phyloP scores from a whole-genome alignment of 495 filamentous ascomycete species.

The Aspergillus haitiensis region DNA sequence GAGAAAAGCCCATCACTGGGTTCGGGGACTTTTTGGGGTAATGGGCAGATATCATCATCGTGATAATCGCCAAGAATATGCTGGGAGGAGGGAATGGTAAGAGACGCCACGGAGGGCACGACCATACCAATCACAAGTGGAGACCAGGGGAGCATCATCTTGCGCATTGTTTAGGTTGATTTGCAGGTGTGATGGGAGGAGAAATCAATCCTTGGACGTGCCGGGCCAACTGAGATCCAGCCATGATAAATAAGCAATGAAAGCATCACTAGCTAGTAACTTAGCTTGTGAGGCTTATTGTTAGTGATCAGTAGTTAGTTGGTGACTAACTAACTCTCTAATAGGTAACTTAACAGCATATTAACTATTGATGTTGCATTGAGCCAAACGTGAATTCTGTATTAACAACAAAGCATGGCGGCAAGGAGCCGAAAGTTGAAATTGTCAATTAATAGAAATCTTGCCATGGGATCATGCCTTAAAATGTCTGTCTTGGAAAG shows the following conservation, averaged over 20 bases:
- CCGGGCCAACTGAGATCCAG: slow-evolving; percentile 10
- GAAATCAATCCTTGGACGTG: neutral
- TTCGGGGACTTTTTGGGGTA: slow-evolving; percentile 29
- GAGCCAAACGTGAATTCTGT: neutral
- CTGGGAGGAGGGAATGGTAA: slow-evolving; percentile 25
- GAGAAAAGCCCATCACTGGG: slow-evolving; percentile 33
- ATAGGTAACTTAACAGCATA: no score
- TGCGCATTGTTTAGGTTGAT: slow-evolving; percentile 5
- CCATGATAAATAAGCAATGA: slow-evolving; percentile 13
- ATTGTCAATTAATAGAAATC: no score
- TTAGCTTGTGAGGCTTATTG: neutral
- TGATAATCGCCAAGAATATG: slow-evolving; percentile 18
- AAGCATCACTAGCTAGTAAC: neutral
- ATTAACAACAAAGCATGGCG: neutral
- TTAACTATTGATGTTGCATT: no score
- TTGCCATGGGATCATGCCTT: neutral
- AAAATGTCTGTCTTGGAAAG: neutral
- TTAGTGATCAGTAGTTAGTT: no score
- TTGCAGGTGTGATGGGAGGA: slow-evolving; percentile 2
- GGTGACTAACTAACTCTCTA: neutral
- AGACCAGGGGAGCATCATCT: slow-evolving; percentile 5
- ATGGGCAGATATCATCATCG: slow-evolving; percentile 28
- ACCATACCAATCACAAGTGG: slow-evolving; percentile 12
- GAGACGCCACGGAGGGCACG: slow-evolving; percentile 17
- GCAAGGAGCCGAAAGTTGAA: neutral